Conservation (phyloP, 1,284 basidiomycete species). For the Ustilago tritici region DNA sequence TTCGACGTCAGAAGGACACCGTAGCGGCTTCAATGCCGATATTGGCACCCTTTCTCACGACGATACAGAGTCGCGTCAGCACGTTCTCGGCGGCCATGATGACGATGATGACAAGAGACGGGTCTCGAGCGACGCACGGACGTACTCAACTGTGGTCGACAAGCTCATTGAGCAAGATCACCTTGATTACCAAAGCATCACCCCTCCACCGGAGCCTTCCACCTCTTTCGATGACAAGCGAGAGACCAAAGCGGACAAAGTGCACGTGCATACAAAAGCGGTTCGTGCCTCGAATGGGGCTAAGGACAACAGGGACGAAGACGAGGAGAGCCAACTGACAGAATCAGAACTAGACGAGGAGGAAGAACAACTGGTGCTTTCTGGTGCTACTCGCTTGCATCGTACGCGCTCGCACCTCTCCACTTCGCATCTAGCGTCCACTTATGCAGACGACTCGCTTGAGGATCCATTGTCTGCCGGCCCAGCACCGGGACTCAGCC, state of each 20-base stretch:
- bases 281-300: slow-evolving; percentile 1
- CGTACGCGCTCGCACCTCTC: slow-evolving; percentile 51
- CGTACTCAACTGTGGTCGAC: slow-evolving; percentile 14
- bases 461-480: not conserved
- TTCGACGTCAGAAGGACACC: slow-evolving; percentile 7
- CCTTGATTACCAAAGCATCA: slow-evolving; percentile 42
- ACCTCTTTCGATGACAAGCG: slow-evolving; percentile 10
- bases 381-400: slow-evolving; percentile 48
- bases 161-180: slow-evolving; percentile 41
- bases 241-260: slow-evolving; percentile 21
- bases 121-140: slow-evolving; percentile 2
- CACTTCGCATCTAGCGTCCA: slow-evolving; percentile 12
- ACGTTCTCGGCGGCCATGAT: slow-evolving; percentile 33
- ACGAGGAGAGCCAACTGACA: slow-evolving; percentile 39
- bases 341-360: slow-evolving; percentile 57
- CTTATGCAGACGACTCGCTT: slow-evolving; percentile 14
- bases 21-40: slow-evolving; percentile 8
- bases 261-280: slow-evolving; percentile 35
- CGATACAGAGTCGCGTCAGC: slow-evolving; percentile 10
- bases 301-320: slow-evolving; percentile 16
- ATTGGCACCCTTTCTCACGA: not conserved
- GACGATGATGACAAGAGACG: slow-evolving; percentile 19
- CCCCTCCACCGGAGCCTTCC: slow-evolving; percentile 31
- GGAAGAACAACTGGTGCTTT: slow-evolving; percentile 50
- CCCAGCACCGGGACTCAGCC: slow-evolving; percentile 21